Base-by-base conservation (phyloP, 23 red algal genomes). In the Chondrus crispus region DNA sequence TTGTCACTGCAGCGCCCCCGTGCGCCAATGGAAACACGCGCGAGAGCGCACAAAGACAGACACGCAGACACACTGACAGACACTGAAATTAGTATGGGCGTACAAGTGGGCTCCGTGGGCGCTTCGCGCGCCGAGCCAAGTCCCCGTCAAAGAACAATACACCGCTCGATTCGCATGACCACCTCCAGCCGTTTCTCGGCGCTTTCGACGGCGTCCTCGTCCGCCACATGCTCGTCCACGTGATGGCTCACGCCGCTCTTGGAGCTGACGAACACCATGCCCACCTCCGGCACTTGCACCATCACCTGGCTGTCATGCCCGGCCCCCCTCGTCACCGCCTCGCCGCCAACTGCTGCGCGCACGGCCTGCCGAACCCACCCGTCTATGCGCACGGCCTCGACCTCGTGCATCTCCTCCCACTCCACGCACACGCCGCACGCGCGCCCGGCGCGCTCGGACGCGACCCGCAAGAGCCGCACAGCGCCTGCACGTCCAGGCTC, bases 251-350 rank as follows among this genome's bases (percentile, higher is more conserved):
- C 68, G 60, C 96, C 96, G 16, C 84, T 71, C 62, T 19, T 78
- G 36, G 85, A 98, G 20, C 92, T 70, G 38, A 98, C 82, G 43
- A 98, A 98, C 3, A 95, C 49, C 96, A 98, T 98, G 4, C 86
- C 88, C 2, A 79, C 81, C 42, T 88, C 77, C 28, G 85, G 74
- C 14, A 95, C 57, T 19, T 90, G 36, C 13, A 72, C 40, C 50
- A 95, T 68, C 5, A 98, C 63, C 64, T 84, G 76, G 7, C 85
- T 81, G 66, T 98, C 96, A 87, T 98, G 96, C n/a, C 93, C 91
- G 3, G 96, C 96, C 29, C 96, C 93, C 55, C 92, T 95, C 5
- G 81, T 85, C 18, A 98, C 70, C 14, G 40, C 28, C 12, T 51
- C 62, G 74, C 60, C 62, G 22, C 74, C 91, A 48, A 83, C 69